Base-by-base conservation (phyloP, 805 yeast species). In the Candida ficus region DNA sequence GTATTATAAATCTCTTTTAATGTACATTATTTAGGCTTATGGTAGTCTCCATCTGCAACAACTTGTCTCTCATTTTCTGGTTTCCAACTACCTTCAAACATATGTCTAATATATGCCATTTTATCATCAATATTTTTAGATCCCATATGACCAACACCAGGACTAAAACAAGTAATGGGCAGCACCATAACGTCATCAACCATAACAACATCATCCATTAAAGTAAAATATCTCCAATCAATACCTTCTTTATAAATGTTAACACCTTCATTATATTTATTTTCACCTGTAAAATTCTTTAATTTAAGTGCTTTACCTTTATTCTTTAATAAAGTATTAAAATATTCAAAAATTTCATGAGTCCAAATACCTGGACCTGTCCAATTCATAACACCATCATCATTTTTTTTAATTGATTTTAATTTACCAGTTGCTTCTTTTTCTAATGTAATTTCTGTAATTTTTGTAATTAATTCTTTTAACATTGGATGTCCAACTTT, bases 281-380 rank as follows among this genome's bases (percentile, higher is more conserved):
- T 54, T 14, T 29, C 7, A 4, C 42, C 46, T 3, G 53, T 56
- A 5, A 34, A 33, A 33, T 48, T 53, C 6, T 49, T 39, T n/a
- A 50, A 34, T 10, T 39, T 35, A 2, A 43, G 7, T 5, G 34
- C 18, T 7, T 36, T 33, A 9, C 35, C 32, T 7, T 39, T 18
- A n/a, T 35, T 39, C 7, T 35, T 8, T 6, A 44, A 5, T 4
- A 47, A 46, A 19, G 79, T 82, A 60, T 83, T 83, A 50, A 91
- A 69, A 60, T 91, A 89, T 34, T 74, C 78, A 61, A 93, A 88
- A 18, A 93, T 70, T 9, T 76, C 64, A 58, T 93, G 98, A 0
- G 99, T 91, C 78, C 90, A 93, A 18, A 88, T 77, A 1, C 95
- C 98, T 0, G 98, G 96, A 0, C 99, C 99, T 0, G 98, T 87